These are phyloP conservation scores for Tripidium arundinaceum DNA, from an alignment of 202 grass and related monocot genomes.

Conservation along the genomic window DNA sequence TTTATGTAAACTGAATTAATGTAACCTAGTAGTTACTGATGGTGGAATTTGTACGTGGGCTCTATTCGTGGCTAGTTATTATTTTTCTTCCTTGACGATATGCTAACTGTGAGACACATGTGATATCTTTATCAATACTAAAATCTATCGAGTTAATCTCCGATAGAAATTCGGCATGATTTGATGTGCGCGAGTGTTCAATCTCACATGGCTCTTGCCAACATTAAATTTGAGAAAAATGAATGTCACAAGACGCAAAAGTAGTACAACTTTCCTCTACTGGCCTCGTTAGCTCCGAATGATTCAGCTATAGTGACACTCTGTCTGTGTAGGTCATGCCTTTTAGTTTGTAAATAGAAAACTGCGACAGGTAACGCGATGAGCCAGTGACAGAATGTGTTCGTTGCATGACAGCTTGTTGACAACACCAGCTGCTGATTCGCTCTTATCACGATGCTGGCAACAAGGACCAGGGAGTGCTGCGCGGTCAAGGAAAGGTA, in stretches of 20 bases:
- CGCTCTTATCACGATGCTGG: neutral
- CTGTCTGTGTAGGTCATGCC: neutral
- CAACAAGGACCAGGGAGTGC: no score
- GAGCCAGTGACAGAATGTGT: neutral
- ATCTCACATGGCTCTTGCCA: neutral
- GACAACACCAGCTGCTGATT: neutral
- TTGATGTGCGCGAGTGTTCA: neutral
- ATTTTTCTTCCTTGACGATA: no score
- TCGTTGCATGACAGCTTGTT: conserved; percentile 16
- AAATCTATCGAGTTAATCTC: no score
- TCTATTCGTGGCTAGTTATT: no score
- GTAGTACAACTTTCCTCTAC: no score
- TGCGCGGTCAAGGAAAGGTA: no score
- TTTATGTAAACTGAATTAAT: no score
- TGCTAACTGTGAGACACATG: no score
- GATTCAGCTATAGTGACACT: neutral
- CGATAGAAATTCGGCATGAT: no score
- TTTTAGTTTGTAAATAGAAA: neutral
- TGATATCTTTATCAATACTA: no score
- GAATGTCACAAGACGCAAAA: neutral
- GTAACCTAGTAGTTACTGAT: no score
- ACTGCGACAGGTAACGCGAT: neutral
- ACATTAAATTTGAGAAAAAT: neutral
- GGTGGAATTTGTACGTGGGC: no score
- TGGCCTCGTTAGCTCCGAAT: neutral